phyloP scores from a whole-genome alignment of 1,284 basidiomycete genomes.

The Wolfiporia cocos region DNA sequence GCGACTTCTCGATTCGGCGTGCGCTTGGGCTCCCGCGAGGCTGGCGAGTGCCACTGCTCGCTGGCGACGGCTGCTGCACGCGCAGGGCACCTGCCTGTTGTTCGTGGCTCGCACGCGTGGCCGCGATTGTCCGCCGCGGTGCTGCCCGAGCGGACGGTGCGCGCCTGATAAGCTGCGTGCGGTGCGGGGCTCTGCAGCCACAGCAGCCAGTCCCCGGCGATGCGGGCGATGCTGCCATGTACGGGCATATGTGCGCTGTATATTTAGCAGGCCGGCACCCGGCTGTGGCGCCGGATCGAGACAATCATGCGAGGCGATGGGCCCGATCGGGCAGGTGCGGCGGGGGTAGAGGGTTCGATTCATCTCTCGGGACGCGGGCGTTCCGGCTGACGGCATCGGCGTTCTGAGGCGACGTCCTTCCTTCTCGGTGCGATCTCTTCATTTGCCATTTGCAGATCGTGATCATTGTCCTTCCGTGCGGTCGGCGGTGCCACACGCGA shows the following conservation, averaged over 20 bases:
- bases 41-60: no score
- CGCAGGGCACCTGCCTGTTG: no score
- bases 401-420: background rate
- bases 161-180: no score
- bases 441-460: constrained; percentile 8
- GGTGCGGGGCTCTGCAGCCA: no score
- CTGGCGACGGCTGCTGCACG: no score
- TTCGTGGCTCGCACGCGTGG: no score
- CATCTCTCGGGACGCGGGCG: constrained; percentile 4
- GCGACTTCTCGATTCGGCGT: constrained; percentile 1
- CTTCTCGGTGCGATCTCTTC: constrained; percentile 3
- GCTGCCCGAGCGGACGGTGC: no score
- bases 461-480: no score
- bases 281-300: background rate
- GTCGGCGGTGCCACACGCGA: constrained; percentile 7
- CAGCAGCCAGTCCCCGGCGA: no score
- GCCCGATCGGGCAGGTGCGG: background rate
- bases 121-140: no score
- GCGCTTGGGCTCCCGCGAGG: constrained; percentile 9
- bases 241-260: background rate
- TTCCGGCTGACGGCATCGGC: constrained; percentile 4
- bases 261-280: background rate
- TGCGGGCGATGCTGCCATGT: no score
- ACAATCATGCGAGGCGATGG: background rate
- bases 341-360: background rate